phyloP scores from a whole-genome alignment of 306 rosid species.

The Prunus mume region DNA sequence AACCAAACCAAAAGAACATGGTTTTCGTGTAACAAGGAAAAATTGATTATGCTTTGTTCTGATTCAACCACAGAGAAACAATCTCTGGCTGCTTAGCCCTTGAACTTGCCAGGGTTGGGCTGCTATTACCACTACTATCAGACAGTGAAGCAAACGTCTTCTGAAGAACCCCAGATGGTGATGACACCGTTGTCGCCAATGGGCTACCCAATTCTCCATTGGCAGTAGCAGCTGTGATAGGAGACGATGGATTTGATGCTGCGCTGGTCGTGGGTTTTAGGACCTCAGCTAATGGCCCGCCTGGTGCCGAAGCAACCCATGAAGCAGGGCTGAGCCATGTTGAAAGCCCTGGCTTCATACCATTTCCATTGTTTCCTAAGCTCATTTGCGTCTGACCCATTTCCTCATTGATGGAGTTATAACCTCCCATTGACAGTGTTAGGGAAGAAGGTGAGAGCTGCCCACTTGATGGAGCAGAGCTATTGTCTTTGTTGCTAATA shows the following conservation, averaged over 20 bases:
- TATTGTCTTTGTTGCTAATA: slow-evolving; percentile 13
- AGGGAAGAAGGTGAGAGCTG: slow-evolving; percentile 56
- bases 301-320: slow-evolving; percentile 50
- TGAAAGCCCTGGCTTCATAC: slow-evolving; percentile 25
- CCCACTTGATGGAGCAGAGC: slow-evolving; percentile 33
- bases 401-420: slow-evolving; percentile 33
- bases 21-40: background rate
- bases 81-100: slow-evolving; percentile 46
- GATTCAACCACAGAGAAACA: slow-evolving; percentile 41
- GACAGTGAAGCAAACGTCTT: slow-evolving; percentile 56
- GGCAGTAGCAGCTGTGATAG: slow-evolving; percentile 10
- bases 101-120: slow-evolving; percentile 52
- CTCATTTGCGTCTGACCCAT: slow-evolving; percentile 41
- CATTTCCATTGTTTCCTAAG: slow-evolving; percentile 34
- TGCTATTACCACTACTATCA: slow-evolving; percentile 69
- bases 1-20: slow-evolving; percentile 3
- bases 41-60: slow-evolving; percentile 17
- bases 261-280: slow-evolving; percentile 46
- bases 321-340: slow-evolving; percentile 50
- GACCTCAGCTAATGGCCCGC: slow-evolving; percentile 83
- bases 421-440: slow-evolving; percentile 62
- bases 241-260: slow-evolving; percentile 45
- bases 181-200: slow-evolving; percentile 38
- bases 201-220: slow-evolving; percentile 46
- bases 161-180: slow-evolving; percentile 74